Evolutionary conservation across 257 asterid genomes (phyloP), one percentile per base, ranked within the genome.

Genomic region (Cinchona pubescens): DNA sequence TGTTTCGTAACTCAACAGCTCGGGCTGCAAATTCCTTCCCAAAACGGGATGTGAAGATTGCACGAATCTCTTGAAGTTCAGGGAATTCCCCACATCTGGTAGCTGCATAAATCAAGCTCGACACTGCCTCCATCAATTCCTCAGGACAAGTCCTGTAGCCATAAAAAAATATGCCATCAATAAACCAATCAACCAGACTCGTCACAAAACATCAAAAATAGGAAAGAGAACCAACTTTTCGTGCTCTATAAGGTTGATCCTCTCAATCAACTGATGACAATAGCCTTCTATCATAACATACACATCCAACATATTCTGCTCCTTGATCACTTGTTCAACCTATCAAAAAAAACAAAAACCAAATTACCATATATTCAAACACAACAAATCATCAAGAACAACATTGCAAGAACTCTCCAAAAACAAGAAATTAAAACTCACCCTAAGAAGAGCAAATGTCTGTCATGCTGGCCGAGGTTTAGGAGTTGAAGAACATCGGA

Each of bases 361-460:
- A n/a, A n/a, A n/a, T n/a, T n/a, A 72, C 32, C 67, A 65, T 30
- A 4, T 18, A 7, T 38, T 23, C 9, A 23, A 29, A 61, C 69
- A 48, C 62, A 56, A 25, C 2, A 46, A 35, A 6, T 2, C 32
- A 23, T n/a, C n/a, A n/a, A n/a, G n/a, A n/a, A n/a, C n/a, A n/a
- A n/a, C n/a, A n/a, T n/a, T n/a, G n/a, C 60, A 55, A n/a, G 3
- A 46, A 37, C 3, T 2, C 35, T 16, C 2, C n/a, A 18, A 62
- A 35, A 62, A 59, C 16, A 65, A 46, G 18, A n/a, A n/a, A n/a
- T 34, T 34, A 68, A 40, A 66, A 35, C 30, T 18, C 76, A 95
- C 99, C 87, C 99, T 82, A n/a, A 86, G 81, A 82, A 95, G 93
- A 69, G 98, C 98, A n/a, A n/a, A n/a, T n/a, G n/a, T 80, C 97